Conservation (phyloP, 2,329 filamentous ascomycete genomes). For the Penicillium expansum region DNA sequence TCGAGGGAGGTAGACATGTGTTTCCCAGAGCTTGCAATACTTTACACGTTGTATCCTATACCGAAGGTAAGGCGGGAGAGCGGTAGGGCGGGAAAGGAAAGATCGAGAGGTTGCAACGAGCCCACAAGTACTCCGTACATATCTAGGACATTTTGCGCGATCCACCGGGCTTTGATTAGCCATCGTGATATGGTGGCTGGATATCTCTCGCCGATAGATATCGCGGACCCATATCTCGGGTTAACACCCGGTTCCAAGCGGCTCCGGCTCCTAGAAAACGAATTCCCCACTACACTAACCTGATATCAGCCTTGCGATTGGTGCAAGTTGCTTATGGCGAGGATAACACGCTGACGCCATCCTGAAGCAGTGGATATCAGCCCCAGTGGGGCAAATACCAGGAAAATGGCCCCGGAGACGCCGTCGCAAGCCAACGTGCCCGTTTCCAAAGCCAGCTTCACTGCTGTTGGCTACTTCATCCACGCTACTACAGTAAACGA, state of each 20-base stretch:
- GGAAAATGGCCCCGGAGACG: neutral
- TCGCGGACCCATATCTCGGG: neutral
- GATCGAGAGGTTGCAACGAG: neutral
- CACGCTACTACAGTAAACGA: neutral
- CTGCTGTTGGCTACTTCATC: neutral
- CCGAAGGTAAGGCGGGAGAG: neutral
- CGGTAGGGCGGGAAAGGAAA: conserved; percentile 2
- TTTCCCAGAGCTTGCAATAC: neutral
- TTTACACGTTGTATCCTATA: neutral
- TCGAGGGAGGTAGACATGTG: neutral
- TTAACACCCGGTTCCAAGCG: neutral
- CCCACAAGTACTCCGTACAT: neutral
- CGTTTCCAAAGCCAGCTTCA: neutral
- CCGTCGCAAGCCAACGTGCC: neutral
- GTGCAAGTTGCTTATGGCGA: neutral
- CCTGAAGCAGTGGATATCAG: neutral
- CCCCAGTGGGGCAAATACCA: neutral
- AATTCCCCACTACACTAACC: neutral
- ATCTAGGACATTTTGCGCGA: neutral
- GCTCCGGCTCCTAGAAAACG: neutral
- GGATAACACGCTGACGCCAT: neutral
- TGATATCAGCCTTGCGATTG: neutral
- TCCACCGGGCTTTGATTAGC: neutral
- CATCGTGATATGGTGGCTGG: neutral
- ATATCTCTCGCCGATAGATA: neutral